These are phyloP conservation scores for Cutaneotrichosporon mucoides DNA, from an alignment of 1,284 basidiomycete genomes.

Conservation along the genomic window DNA sequence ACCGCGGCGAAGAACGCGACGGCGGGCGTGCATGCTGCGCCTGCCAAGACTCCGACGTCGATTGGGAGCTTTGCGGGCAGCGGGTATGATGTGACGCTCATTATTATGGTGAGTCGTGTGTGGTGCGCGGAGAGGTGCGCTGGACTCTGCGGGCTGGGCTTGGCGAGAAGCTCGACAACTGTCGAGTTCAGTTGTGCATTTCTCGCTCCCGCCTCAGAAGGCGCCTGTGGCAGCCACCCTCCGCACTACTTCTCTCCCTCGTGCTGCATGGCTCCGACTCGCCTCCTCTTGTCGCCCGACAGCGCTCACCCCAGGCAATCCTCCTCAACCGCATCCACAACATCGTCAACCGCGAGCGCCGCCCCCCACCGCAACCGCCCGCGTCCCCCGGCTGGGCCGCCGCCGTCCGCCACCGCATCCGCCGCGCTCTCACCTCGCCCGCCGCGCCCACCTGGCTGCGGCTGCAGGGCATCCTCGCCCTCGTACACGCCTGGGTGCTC, in stretches of 20 bases:
- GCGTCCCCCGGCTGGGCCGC: conserved; percentile 19
- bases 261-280: background rate
- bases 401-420: conserved; percentile 4
- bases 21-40: too few species aligned
- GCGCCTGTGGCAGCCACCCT: background rate
- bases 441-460: conserved; percentile 32
- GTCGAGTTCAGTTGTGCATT: too few species aligned
- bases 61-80: conserved; percentile 30
- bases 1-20: conserved; percentile 17
- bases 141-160: too few species aligned
- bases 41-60: too few species aligned
- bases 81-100: conserved; percentile 42
- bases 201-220: background rate
- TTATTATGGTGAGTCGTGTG: conserved; percentile 37
- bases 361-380: conserved; percentile 28
- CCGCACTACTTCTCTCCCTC: background rate
- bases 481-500: conserved; percentile 37
- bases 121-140: background rate
- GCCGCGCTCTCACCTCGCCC: conserved; percentile 26
- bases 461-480: conserved; percentile 35
- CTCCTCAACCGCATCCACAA: conserved; percentile 47
- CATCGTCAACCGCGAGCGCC: conserved; percentile 40
- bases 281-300: background rate
- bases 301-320: conserved; percentile 31
- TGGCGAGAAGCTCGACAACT: too few species aligned